phyloP scores from a whole-genome alignment of 805 yeast species.

The Kluyveromyces siamensis region DNA sequence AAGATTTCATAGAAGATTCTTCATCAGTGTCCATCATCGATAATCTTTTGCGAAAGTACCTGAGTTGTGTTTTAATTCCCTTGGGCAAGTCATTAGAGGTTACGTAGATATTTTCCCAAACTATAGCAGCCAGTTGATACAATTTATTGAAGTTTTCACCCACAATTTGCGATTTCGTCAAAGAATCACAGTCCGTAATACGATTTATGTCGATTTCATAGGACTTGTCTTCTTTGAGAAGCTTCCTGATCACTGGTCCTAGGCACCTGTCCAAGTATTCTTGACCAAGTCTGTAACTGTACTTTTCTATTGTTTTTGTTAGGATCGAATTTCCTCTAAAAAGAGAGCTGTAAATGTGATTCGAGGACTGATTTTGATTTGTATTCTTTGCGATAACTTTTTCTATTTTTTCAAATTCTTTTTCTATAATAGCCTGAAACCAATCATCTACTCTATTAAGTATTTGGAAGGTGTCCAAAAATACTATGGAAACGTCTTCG shows the following conservation, averaged over 20 bases:
- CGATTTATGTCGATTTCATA: constrained; percentile 80
- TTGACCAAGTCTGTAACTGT: constrained; percentile 67
- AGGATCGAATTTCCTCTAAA: constrained; percentile 83
- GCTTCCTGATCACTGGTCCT: constrained; percentile 53
- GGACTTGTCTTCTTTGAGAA: constrained; percentile 41
- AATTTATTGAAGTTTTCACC: constrained; percentile 42
- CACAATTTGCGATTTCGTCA: constrained; percentile 31
- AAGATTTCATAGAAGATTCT: constrained; percentile 33
- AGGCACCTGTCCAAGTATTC: constrained; percentile 67
- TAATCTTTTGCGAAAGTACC: constrained; percentile 51
- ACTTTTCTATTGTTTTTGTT: constrained; percentile 73
- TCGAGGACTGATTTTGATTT: constrained; percentile 15
- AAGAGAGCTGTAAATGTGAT: constrained; percentile 44
- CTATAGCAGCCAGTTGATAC: constrained; percentile 38
- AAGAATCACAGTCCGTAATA: constrained; percentile 29
- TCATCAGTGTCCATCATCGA: constrained; percentile 50
- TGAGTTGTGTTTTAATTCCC: constrained; percentile 55
- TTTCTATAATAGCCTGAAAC: constrained; percentile 60
- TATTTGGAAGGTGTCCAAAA: constrained; percentile 68
- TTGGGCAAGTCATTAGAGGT: constrained; percentile 71
- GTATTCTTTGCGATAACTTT: constrained; percentile 14
- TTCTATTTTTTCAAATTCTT: constrained; percentile 43
- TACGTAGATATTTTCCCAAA: constrained; percentile 58
- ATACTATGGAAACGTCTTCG: constrained; percentile 47
- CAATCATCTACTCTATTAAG: constrained; percentile 60